Evolutionary conservation across 106 monocot genomes (phyloP), one percentile per base, ranked within the genome.

Genomic region (Dioscorea zingiberensis): DNA sequence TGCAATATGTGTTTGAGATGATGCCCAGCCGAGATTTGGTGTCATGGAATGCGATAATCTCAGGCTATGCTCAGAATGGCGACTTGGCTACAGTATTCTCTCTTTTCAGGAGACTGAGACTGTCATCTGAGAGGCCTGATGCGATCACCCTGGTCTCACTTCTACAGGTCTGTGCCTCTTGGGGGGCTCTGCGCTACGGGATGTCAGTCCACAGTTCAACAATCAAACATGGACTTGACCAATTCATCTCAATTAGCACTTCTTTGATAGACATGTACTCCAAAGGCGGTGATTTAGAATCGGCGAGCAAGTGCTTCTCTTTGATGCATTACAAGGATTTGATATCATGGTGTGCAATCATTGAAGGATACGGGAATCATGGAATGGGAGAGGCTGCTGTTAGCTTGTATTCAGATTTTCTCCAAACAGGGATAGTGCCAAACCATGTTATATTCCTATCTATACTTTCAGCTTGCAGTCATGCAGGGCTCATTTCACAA

Each of bases 1-100:
- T 66, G 17, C 57, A 5, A 9, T 25, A 10, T 10, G 47, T 91
- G 8, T 91, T 91, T 44, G 61, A 76, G 19, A 22, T 21, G 45
- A 84, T 91, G 70, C 25, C 65, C 21, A 64, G 74, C 15, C 66
- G 60, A 56, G 83, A 91, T 65, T 63, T 86, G 38, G 83, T 86
- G 4, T 83, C 91, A 13, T 91, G 91, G 91, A 91, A 91, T 58
- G 77, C 86, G 12, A 25, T 81, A 24, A 24, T 91, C 12, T 83
- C 81, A 4, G 83, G 76, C 14, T 81, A 66, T 71, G 65, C 76
- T 62, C 83, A 78, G 69, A 81, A 76, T 47, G 78, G 78, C 0
- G 51, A 76, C 26, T 26, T 91, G 28, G 45, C 68, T 19, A 65
- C 65, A 47, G 75, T 83, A 12, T 80, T 84, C 49, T 12, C 15